phyloP scores from a whole-genome alignment of 176 grass and related monocot genomes.

The Oryza glumipatula region DNA sequence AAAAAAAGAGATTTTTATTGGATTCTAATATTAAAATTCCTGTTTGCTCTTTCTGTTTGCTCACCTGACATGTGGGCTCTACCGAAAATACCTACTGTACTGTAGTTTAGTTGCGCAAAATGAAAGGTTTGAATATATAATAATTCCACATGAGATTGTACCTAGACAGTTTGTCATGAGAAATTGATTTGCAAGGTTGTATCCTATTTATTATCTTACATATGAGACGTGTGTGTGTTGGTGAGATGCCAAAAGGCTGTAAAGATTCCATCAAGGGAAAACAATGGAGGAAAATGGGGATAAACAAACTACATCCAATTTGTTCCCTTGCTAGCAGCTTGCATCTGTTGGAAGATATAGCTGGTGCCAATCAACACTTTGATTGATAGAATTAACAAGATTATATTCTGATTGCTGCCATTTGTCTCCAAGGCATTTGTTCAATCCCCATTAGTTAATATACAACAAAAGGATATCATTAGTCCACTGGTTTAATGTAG shows the following conservation, averaged over 20 bases:
- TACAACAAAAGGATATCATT: not conserved
- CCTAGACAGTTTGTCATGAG: not conserved
- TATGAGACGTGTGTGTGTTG: conserved; percentile 20
- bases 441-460: not conserved
- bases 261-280: conserved; percentile 47
- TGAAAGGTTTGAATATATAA: not conserved
- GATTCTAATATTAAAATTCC: not conserved
- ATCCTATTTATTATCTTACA: not conserved
- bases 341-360: conserved; percentile 34
- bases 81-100: not conserved
- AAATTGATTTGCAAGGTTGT: conserved; percentile 21
- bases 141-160: not conserved
- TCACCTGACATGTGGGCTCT: not conserved
- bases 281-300: conserved; percentile 16
- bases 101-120: accelerated
- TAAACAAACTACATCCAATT: conserved; percentile 32
- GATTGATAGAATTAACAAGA: not conserved
- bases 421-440: conserved; percentile 11
- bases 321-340: conserved; percentile 42
- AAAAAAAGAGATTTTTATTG: not conserved
- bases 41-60: not conserved
- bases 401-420: conserved; percentile 28
- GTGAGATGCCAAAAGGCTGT: conserved; percentile 59
- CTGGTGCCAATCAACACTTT: conserved; percentile 42
- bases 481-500: not conserved